Evolutionary conservation across 176 grass and related monocot genomes (phyloP), one percentile per base, ranked within the genome.

Genomic region (Zoysia pacifica): DNA sequence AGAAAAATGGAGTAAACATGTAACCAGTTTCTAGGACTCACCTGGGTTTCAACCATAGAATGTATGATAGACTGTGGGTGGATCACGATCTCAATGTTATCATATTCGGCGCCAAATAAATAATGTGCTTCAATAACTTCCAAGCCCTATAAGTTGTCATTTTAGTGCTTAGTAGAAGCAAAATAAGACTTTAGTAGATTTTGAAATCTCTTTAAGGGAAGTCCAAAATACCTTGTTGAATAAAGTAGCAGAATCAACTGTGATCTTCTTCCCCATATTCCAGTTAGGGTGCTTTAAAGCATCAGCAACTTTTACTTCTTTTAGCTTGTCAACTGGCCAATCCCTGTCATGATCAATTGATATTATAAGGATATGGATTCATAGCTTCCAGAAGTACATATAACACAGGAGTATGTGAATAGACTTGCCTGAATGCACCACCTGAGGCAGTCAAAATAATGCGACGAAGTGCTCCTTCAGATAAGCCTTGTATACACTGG

Each of bases 41-140:
- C 96, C 92, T 99, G 90, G 66, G 96, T 99, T 85, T 99, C 96
- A 62, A 99, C 53, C 96, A 99, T 95, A 42, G 96, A 99, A 77
- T 99, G 96, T 83, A 99, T 99, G 78, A 99, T 99, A 52, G 96
- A 99, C 63, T 99, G 92, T 20, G 96, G 96, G 68, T 99, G 96
- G 79, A 99, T 95, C 35, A 99, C 88, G 68, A 99, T 99, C 53
- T 99, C 96, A 46, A 99, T 99, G 51, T 99, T 45, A 73, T 93
- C 92, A 69, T 99, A 99, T 44, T 93, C 92, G 35, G 90, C 92
- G 38, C 96, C 96, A 79, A 95, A 99, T 20, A 99, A 81, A 79
- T 99, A 99, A 79, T 99, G 96, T 60, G 92, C 96, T 93, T 99
- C 96, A 52, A 99, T 99, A 67, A 99, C 96, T 94, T 99, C 96